Conservation (phyloP, 139 green algal species). For the Chlamydomonas schloesseri region DNA sequence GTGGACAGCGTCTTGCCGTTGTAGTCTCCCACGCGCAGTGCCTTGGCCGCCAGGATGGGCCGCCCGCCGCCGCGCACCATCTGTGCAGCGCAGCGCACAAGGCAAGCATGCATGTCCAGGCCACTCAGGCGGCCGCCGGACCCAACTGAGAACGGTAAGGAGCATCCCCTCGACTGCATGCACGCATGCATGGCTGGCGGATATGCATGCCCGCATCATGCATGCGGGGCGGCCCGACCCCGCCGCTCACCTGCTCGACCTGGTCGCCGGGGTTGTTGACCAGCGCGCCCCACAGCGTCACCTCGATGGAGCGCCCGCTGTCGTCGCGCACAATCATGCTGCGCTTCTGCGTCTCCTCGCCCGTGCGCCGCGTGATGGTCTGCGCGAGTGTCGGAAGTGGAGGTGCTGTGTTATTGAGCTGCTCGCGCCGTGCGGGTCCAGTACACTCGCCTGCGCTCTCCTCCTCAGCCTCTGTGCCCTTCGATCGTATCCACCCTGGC, state of each 20-base stretch:
- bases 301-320: conserved; percentile 83
- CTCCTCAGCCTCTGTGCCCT: background rate
- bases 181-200: no score
- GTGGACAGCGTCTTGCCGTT: conserved; percentile 92
- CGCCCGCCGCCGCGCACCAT: conserved; percentile 44
- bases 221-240: no score
- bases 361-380: conserved; percentile 87
- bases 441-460: background rate
- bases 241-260: conserved; percentile 72
- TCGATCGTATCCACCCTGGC: background rate
- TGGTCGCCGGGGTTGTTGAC: conserved; percentile 70
- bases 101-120: background rate
- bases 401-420: no score
- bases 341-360: conserved; percentile 89
- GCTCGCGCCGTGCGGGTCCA: no score
- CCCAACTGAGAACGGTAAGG: no score
- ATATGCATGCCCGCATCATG: no score
- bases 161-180: no score
- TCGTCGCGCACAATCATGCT: conserved; percentile 84
- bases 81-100: background rate
- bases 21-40: conserved; percentile 91
- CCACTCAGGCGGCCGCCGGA: no score
- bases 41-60: conserved; percentile 91
- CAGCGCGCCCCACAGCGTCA: conserved; percentile 90
- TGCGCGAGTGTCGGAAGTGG: background rate